Evolutionary conservation across 805 yeast species (phyloP), one percentile per base, ranked within the genome.

Genomic region (Sugiyamaella smithiae): DNA sequence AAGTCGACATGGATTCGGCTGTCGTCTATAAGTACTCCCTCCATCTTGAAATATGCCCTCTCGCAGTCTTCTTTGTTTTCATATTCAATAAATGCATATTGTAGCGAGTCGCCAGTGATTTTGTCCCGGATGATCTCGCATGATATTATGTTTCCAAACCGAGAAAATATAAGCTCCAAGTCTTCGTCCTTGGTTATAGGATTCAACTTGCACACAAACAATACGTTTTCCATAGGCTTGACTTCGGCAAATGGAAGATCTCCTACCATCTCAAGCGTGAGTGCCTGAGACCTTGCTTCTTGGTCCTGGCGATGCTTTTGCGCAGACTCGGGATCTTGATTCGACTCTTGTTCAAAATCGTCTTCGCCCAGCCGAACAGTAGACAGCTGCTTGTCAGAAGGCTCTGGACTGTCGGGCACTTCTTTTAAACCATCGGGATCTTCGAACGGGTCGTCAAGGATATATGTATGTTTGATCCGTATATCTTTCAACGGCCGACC

Each of bases 31-130:
- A 82, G 58, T 2, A 78, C 83, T 12, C 75, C 76, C 35, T 81
- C 79, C 80, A 83, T 77, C 58, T 77, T 78, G 48, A 69, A 63
- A 59, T 80, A 83, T 0, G 88, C 88, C n/a, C 58, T 54, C 53
- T 84, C 88, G 43, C 85, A 82, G 31, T 72, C 71, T 35, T 67
- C 65, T 50, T 69, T 68, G 1, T 65, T 59, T 19, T 68, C 71
- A 58, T 67, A 83, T 57, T 82, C 85, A 25, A 84, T 76, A 53
- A 84, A 84, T 2, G 82, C 90, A 58, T 83, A 84, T 45, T 78
- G 74, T 32, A 80, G 57, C 1, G 82, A 77, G 12, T 72, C 72
- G 0, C 77, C 75, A 0, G 81, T 72, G 3, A 57, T 62, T 24
- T 65, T 66, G 53, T 80, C 84, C 33, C 68, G 61, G 11, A 82